Percentiles rank a stretch among this genome's conserved stretches.
These are phyloP conservation scores for Rubus idaeus DNA, from an alignment of 306 rosid species.

Conservation along the genomic window DNA sequence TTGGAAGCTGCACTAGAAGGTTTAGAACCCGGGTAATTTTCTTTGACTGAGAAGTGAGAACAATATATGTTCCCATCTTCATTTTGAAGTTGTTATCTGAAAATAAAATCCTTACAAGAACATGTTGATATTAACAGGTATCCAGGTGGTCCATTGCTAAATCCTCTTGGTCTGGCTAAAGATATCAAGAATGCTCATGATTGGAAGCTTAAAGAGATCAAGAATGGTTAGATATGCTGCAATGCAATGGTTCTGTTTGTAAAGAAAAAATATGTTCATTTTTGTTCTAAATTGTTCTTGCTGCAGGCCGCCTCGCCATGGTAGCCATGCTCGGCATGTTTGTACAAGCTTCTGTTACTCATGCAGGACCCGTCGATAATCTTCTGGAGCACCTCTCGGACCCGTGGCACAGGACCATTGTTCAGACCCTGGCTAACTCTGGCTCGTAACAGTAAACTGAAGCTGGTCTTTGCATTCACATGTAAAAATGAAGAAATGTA, in stretches of 20 bases:
- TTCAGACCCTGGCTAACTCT: slow-evolving; percentile 66
- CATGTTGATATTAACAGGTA: slow-evolving; percentile 44
- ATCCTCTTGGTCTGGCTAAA: slow-evolving; percentile 86
- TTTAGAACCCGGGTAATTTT: slow-evolving; percentile 84
- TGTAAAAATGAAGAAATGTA: not conserved
- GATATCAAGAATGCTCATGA: slow-evolving; percentile 72
- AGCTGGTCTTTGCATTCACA: not conserved
- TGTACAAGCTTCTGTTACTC: slow-evolving; percentile 88
- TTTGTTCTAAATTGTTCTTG: slow-evolving; percentile 7
- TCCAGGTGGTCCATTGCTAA: slow-evolving; percentile 81
- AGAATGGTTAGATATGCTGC: slow-evolving; percentile 56
- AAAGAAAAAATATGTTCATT: not conserved
- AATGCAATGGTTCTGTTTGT: not conserved
- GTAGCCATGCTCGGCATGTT: slow-evolving; percentile 87
- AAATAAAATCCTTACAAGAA: not conserved
- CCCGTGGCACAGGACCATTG: slow-evolving; percentile 88
- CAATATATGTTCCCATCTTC: not conserved
- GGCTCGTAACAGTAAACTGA: slow-evolving; percentile 29
- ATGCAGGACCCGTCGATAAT: slow-evolving; percentile 88
- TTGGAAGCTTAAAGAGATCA: slow-evolving; percentile 89
- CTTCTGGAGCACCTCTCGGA: slow-evolving; percentile 86
- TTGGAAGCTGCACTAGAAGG: slow-evolving; percentile 75
- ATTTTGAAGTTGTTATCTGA: not conserved
- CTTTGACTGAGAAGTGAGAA: not conserved
- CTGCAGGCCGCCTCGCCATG: slow-evolving; percentile 82